These are phyloP conservation scores for Fusarium verrucosum DNA, from an alignment of 2,329 filamentous ascomycete species.

Conservation along the genomic window DNA sequence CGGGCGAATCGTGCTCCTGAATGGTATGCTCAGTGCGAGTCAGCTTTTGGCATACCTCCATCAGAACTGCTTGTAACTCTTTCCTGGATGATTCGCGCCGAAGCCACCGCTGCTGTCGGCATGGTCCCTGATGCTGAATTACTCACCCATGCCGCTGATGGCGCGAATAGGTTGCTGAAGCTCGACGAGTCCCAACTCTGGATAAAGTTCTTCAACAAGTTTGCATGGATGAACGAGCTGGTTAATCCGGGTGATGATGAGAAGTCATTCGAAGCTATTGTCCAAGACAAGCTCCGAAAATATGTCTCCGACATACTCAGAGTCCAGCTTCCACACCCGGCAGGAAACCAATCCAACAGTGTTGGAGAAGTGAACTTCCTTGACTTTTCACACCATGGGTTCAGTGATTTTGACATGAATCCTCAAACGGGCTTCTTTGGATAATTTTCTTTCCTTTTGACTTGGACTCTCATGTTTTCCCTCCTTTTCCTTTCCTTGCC, in stretches of 20 bases:
- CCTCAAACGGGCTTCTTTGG: constrained; percentile 1
- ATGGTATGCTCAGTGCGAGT: constrained; percentile 39
- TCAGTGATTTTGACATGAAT: constrained; percentile 11
- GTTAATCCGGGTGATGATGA: constrained; percentile 28
- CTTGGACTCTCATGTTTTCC: not conserved
- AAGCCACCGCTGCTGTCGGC: not conserved
- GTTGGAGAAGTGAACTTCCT: constrained; percentile 1
- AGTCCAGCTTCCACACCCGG: constrained; percentile 27
- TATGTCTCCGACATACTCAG: constrained; percentile 31
- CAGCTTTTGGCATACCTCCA: constrained; percentile 38
- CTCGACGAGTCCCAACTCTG: constrained; percentile 28
- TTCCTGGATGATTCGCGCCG: constrained; percentile 40
- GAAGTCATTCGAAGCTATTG: constrained; percentile 30
- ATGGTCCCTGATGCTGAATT: constrained; percentile 6
- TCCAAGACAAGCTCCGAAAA: constrained; percentile 31
- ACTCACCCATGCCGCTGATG: constrained; percentile 19
- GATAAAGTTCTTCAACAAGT: constrained; percentile 33
- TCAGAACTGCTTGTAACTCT: constrained; percentile 42
- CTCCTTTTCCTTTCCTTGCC: no score
- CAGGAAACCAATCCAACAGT: not conserved
- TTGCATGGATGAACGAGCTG: constrained; percentile 41
- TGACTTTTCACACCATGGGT: not conserved
- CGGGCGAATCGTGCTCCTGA: constrained; percentile 19
- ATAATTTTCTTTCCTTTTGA: not conserved
- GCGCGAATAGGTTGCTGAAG: constrained; percentile 12